Conservation (phyloP, 2,329 filamentous ascomycete genomes). For the Elsinoe fawcettii region DNA sequence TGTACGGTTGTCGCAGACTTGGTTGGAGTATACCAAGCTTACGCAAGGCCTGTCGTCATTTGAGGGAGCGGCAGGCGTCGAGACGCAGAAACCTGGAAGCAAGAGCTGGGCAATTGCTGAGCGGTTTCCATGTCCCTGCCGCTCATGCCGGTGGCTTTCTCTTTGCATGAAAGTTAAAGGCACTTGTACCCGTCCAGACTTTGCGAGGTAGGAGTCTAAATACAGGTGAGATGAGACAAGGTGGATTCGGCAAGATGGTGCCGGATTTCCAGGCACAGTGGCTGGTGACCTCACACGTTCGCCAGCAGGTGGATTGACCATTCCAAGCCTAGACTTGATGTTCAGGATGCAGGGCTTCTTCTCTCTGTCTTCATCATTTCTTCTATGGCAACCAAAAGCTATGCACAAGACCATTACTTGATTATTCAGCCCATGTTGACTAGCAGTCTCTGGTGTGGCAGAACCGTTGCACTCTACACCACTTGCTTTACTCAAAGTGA, state of each 20-base stretch:
- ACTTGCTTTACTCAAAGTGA: no score
- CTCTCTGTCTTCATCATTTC: no score
- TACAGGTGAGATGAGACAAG: background rate
- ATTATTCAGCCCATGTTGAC: no score
- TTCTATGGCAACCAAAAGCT: no score
- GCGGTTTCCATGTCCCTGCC: background rate
- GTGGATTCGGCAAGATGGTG: background rate
- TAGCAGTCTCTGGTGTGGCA: no score
- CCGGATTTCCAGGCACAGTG: background rate
- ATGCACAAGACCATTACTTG: no score
- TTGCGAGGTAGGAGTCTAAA: background rate
- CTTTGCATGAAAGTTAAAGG: background rate
- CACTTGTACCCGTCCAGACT: background rate
- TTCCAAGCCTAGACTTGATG: no score
- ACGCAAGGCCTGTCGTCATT: slow-evolving; percentile 11
- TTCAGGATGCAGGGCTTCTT: no score
- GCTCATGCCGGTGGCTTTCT: background rate
- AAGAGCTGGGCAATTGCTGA: background rate
- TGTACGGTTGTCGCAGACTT: background rate
- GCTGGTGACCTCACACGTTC: no score
- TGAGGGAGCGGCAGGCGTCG: slow-evolving; percentile 3
- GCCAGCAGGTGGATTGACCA: no score
- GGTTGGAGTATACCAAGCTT: slow-evolving; percentile 6
- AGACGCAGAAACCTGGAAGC: slow-evolving; percentile 1
- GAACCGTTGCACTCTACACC: no score